A percentile compares a stretch with the other conserved stretches of the same genome.
Conservation (phyloP, 768 basidiomycete genomes). For the Russula brevipes region DNA sequence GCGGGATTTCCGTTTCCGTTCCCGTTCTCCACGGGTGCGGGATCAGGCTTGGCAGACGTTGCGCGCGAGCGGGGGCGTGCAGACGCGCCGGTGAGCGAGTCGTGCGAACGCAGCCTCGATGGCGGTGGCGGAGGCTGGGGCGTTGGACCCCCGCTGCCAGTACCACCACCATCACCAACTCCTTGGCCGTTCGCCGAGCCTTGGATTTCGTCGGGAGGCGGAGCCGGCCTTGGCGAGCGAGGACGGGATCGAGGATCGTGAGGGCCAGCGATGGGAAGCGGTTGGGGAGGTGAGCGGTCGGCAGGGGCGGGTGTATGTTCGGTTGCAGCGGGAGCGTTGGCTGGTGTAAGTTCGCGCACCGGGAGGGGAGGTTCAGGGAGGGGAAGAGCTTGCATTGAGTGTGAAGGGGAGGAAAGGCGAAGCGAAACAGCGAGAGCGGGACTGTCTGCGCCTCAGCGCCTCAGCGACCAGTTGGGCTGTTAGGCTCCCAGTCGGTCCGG, state of each 20-base stretch:
- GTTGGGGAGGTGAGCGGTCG: slow-evolving; percentile 13
- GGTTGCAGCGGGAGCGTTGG: background rate
- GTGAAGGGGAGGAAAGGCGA: slow-evolving; percentile 10
- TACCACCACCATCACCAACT: background rate
- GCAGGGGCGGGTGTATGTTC: slow-evolving; percentile 8
- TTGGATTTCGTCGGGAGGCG: background rate
- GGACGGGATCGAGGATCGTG: slow-evolving; percentile 11
- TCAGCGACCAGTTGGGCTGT: slow-evolving; percentile 1
- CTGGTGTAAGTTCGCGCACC: slow-evolving; percentile 4
- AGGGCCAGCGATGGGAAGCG: slow-evolving; percentile 10
- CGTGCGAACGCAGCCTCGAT: slow-evolving; percentile 15
- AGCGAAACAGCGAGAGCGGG: slow-evolving; percentile 1
- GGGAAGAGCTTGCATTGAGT: slow-evolving; percentile 19
- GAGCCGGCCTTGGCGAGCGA: slow-evolving; percentile 11
- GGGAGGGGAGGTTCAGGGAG: slow-evolving; percentile 17
- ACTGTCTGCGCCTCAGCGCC: background rate
- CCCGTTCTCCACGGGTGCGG: background rate
- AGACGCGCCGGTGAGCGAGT: slow-evolving; percentile 14
- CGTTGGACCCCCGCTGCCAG: background rate
- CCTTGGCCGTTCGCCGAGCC: background rate
- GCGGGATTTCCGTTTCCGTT: background rate
- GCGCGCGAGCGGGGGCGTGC: slow-evolving; percentile 17
- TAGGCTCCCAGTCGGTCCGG: slow-evolving; percentile 5
- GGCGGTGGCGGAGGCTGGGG: slow-evolving; percentile 1
- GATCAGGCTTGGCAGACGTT: slow-evolving; percentile 19